Conservation (phyloP, 2,329 filamentous ascomycete genomes). For the Bipolaris cookei region DNA sequence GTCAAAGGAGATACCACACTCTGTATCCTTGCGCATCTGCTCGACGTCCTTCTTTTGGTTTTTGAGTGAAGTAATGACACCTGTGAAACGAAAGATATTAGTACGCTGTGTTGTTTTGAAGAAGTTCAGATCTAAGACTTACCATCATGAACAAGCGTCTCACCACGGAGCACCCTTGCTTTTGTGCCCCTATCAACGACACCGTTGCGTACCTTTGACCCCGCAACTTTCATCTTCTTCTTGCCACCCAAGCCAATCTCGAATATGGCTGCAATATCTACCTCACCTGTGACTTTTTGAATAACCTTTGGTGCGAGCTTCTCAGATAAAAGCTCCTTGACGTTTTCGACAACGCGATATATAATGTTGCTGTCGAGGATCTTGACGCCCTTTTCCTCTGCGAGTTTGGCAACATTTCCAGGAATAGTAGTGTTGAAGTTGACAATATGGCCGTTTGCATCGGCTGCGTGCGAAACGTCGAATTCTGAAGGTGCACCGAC, state of each 20-base stretch:
- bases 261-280: constrained; percentile 83
- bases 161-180: constrained; percentile 74
- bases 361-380: constrained; percentile 89
- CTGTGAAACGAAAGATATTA: constrained; percentile 53
- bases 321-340: constrained; percentile 71
- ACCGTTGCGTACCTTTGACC: constrained; percentile 86
- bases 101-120: too few species aligned
- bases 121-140: constrained; percentile 49
- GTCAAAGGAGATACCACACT: constrained; percentile 88
- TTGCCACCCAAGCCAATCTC: constrained; percentile 79
- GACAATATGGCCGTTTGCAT: constrained; percentile 76
- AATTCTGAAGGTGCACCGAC: constrained; percentile 83
- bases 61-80: constrained; percentile 80
- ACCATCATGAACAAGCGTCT: constrained; percentile 82
- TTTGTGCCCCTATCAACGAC: constrained; percentile 66
- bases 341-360: constrained; percentile 77
- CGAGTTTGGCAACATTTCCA: constrained; percentile 70
- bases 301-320: constrained; percentile 71
- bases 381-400: constrained; percentile 72
- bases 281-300: constrained; percentile 81
- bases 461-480: constrained; percentile 85
- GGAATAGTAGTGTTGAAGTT: constrained; percentile 83
- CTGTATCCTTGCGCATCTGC: constrained; percentile 89
- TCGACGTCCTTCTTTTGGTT: constrained; percentile 89
- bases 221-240: constrained; percentile 77